Percentiles rank a stretch among this genome's conserved stretches.
These are phyloP conservation scores for Trapa bicornis DNA, from an alignment of 345 rosid species.

Conservation along the genomic window DNA sequence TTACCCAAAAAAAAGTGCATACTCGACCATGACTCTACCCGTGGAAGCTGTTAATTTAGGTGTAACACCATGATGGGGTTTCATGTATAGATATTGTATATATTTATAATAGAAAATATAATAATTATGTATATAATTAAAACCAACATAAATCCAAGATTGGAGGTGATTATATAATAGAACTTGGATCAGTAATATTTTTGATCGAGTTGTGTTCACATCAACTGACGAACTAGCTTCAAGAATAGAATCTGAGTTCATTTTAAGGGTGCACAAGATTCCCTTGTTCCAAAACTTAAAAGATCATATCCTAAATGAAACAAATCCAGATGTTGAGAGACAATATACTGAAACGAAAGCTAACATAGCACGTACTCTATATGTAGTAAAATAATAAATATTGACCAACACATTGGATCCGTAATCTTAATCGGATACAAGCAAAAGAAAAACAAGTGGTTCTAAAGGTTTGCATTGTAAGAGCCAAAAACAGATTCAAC, in stretches of 20 bases:
- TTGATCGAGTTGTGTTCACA: conserved; percentile 29
- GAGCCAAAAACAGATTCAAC: background rate
- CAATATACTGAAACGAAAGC: background rate
- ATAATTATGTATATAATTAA: too few species aligned
- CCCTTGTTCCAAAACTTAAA: conserved; percentile 9
- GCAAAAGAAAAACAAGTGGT: background rate
- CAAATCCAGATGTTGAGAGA: background rate
- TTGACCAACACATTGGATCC: background rate
- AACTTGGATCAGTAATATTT: background rate
- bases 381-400: background rate
- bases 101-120: too few species aligned
- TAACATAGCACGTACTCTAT: background rate
- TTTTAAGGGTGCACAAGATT: conserved; percentile 10
- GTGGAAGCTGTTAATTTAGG: too few species aligned
- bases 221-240: conserved; percentile 30
- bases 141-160: too few species aligned
- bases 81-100: too few species aligned
- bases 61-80: too few species aligned
- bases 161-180: too few species aligned
- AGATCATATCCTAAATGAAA: background rate
- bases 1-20: too few species aligned
- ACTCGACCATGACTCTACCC: too few species aligned
- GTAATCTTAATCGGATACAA: background rate
- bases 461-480: background rate
- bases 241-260: conserved; percentile 31